Evolutionary conservation across 2,329 filamentous ascomycete genomes (phyloP).

Genomic region (Torrubiella hemipterigena): DNA sequence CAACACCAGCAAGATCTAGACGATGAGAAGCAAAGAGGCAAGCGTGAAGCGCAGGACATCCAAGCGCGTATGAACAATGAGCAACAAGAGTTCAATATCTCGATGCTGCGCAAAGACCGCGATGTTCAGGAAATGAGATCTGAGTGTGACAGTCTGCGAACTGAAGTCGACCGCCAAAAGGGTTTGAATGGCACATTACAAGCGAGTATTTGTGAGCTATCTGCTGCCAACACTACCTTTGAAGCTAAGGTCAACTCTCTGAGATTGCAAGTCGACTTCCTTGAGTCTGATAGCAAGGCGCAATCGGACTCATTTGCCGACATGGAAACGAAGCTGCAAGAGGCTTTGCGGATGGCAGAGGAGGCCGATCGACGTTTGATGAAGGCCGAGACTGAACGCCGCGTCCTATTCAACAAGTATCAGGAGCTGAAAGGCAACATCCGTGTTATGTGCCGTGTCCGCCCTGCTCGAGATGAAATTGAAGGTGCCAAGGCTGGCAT

Average conservation of each 20-base stretch:
- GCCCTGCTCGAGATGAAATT: constrained; percentile 50
- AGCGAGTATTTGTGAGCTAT: constrained; percentile 43
- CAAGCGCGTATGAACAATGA: constrained; percentile 38
- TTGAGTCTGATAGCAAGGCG: constrained; percentile 81
- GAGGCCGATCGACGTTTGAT: constrained; percentile 70
- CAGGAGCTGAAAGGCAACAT: constrained; percentile 98
- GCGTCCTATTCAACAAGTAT: constrained; percentile 93
- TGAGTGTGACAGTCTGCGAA: constrained; percentile 30
- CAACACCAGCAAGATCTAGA: constrained; percentile 54
- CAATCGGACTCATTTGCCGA: constrained; percentile 77
- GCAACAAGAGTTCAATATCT: constrained; percentile 35
- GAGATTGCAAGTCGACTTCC: constrained; percentile 72
- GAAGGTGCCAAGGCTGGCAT: constrained; percentile 63
- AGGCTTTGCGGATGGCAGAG: constrained; percentile 59
- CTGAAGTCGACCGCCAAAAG: constrained; percentile 50
- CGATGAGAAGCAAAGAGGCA: constrained; percentile 45
- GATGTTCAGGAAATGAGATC: constrained; percentile 38
- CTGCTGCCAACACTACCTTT: constrained; percentile 50
- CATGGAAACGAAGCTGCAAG: constrained; percentile 69
- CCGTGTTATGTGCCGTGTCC: constrained; percentile 91
- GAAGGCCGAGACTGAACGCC: constrained; percentile 78
- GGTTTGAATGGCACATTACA: constrained; percentile 42
- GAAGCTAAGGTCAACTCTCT: constrained; percentile 67
- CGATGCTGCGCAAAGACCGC: constrained; percentile 38
- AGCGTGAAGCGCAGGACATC: constrained; percentile 55